Base-by-base conservation (phyloP, 2,329 filamentous ascomycete genomes). In the Paraconiothyrium brasiliense region DNA sequence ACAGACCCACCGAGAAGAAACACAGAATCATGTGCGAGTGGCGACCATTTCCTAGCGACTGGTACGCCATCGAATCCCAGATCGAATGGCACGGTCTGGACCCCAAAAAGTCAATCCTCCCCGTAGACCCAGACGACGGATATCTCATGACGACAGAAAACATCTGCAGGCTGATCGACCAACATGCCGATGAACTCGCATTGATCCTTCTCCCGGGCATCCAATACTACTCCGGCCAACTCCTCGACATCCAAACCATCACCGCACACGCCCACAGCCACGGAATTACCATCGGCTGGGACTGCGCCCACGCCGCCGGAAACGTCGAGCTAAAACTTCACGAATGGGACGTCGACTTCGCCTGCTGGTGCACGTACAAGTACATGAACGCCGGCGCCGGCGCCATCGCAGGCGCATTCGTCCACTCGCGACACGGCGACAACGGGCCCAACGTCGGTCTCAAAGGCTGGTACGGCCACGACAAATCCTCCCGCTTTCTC, bases 321-420 rank as follows among this genome's bases (percentile, higher is more conserved):
- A 97, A 97, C 72, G 91, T 95, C 3, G 88, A 91, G 57, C 80
- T 97, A 9, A 80, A 83, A 59, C 84, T 97, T 20, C 93, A 97
- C 78, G 92, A 94, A 67, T 97, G 93, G 93, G 85, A 91, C 67
- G 92, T 96, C 32, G 93, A 97, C 76, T 97, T 96, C 71, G 93
- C 93, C 4, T 92, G 87, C 59, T 97, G 93, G 93, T 97, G 93
- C 79, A 94, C 89, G 3, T 97, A 97, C 84, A 97, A 97, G 82
- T 97, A 97, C 81, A 86, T 97, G 76, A 97, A 96, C 74, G 88
- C 89, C 11, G 93, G 93, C 0, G 92, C 93, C 0, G 93, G 93
- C 4, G 85, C 89, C 11, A 94, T 95, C 64, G 92, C 87, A 1
- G 92, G 90, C 0, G 84, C 90, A 1, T 97, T 93, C 69, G 89